Percentiles rank a stretch among this genome's conserved stretches.
phyloP scores from a whole-genome alignment of 176 grass and related monocot species.

The Cenchrus purpureus region DNA sequence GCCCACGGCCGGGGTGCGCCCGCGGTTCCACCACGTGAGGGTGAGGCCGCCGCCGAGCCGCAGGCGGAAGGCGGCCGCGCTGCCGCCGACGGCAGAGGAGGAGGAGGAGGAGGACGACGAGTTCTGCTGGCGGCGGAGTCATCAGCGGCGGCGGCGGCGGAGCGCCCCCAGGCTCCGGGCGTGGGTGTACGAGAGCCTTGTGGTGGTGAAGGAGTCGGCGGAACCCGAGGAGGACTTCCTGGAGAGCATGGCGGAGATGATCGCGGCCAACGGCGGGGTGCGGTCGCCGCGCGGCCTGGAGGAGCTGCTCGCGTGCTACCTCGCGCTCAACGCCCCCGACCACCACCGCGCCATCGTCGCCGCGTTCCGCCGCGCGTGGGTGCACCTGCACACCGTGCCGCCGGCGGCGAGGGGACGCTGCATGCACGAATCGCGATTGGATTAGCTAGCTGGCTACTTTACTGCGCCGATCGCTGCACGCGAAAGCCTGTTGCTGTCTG shows the following conservation, averaged over 20 bases:
- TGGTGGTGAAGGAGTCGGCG: slow-evolving; percentile 70
- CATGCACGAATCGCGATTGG: background rate
- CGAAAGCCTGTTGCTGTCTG: background rate
- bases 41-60: background rate
- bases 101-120: background rate
- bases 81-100: background rate
- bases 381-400: background rate
- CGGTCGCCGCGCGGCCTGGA: slow-evolving; percentile 50
- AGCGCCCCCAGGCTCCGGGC: background rate
- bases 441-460: background rate
- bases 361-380: slow-evolving; percentile 73
- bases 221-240: slow-evolving; percentile 78
- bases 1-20: slow-evolving; percentile 32
- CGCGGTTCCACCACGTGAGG: background rate
- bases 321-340: slow-evolving; percentile 70
- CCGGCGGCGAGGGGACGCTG: background rate
- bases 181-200: slow-evolving; percentile 56
- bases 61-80: slow-evolving; percentile 4
- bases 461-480: background rate
- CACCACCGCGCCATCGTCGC: slow-evolving; percentile 77
- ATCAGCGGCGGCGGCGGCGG: background rate
- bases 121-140: background rate
- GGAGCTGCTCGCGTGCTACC: slow-evolving; percentile 81
- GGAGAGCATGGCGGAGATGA: slow-evolving; percentile 83
- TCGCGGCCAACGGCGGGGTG: slow-evolving; percentile 57